Percentiles rank a stretch among this genome's conserved stretches.
Evolutionary conservation across 2,329 filamentous ascomycete species (phyloP).

Genomic region (Fusarium sp.): DNA sequence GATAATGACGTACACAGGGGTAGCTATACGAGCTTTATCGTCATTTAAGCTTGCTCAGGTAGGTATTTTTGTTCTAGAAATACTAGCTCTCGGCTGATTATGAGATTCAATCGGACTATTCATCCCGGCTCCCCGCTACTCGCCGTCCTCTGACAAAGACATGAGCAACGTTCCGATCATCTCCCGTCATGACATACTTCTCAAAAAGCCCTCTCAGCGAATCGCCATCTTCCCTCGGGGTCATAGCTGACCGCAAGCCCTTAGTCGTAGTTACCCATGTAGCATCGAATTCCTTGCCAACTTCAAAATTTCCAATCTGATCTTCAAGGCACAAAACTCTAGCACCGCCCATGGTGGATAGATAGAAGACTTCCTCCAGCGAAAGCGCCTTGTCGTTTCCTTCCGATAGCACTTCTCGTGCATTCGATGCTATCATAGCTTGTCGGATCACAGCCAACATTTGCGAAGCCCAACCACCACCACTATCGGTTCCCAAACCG

Average conservation of each 20-base stretch:
- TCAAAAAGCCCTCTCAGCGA: constrained; percentile 7
- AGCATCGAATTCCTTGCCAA: constrained; percentile 22
- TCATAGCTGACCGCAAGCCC: constrained; percentile 11
- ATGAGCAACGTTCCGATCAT: constrained; percentile 17
- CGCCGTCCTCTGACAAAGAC: constrained; percentile 2
- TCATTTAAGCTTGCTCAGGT: no score
- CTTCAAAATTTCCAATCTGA: constrained; percentile 1
- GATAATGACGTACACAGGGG: neutral
- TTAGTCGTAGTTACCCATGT: constrained; percentile 5
- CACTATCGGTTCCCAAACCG: constrained; percentile 13
- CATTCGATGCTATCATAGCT: constrained; percentile 21
- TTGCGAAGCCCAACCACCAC: constrained; percentile 21
- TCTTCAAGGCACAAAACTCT: constrained; percentile 3
- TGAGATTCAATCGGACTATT: neutral
- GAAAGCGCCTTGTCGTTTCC: constrained; percentile 19
- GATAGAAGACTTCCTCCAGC: constrained; percentile 13
- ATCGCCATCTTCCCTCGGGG: neutral
- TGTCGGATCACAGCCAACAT: constrained; percentile 19
- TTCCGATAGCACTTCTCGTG: neutral
- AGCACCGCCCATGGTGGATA: constrained; percentile 4
- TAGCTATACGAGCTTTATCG: neutral
- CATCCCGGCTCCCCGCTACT: neutral
- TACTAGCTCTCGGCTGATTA: no score
- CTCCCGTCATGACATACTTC: constrained; percentile 24
- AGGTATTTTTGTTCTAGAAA: neutral